Evolutionary conservation across 768 basidiomycete genomes (phyloP), one percentile per base, ranked within the genome.

Genomic region (Hydnomerulius pinastri): DNA sequence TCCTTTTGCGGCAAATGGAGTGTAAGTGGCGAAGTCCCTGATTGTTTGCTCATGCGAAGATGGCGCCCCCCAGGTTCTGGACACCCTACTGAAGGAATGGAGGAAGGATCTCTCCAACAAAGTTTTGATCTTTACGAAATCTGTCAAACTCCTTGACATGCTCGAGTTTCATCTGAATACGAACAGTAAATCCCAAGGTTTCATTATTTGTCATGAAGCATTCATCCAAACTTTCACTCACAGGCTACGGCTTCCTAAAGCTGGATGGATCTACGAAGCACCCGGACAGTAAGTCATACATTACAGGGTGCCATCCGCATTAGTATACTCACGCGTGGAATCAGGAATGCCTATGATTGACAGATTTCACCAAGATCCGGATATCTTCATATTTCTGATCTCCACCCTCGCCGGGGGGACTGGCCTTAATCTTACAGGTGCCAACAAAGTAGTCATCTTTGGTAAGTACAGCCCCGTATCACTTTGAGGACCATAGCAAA

Each of bases 371-470:
- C 64, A 75, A 9, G 85, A 92, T 53, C 78, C 85, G 0, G 74
- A 84, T 18, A 68, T 90, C 36, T 93, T 85, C 62, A 70, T 94
- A 35, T 92, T 96, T 65, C 73, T 96, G 45, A 93, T 97, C 48
- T 94, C 92, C 5, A 97, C 92, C 0, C 73, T 92, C 45, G 92
- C 93, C 3, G 95, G 95, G 1, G 95, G 94, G 2, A 92, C 90
- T 5, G 94, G 94, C 2, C 71, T 97, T 38, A 97, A 95, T 63
- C 69, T 97, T 40, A 92, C 91, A 13, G 87, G 87, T 3, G 94
- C 96, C 3, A 98, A 98, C 64, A 94, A 90, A 69, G 96, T 97
- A 18, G 89, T 94, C 23, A 89, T 94, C 35, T 92, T 96, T 64
- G 89, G 87, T 86, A 54, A 58, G 81, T 50, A 39, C 32, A 4